Evolutionary conservation across 371 early-diverging fungal species (phyloP).

Genomic region (Rhizopus sp.): DNA sequence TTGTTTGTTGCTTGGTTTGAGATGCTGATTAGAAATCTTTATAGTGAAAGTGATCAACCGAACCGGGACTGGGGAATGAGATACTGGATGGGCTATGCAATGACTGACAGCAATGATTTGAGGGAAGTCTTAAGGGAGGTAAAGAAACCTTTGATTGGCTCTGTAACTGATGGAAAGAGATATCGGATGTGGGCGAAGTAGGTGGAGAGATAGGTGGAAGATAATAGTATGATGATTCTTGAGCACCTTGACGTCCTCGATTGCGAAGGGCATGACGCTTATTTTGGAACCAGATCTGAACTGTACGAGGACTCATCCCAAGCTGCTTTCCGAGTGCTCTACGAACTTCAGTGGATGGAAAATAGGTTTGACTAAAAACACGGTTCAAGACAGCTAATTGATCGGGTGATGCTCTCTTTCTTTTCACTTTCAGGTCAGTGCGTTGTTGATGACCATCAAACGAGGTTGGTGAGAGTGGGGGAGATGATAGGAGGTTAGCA

Average conservation of each 20-base stretch:
- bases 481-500: constrained; percentile 14
- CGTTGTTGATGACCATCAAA: constrained; percentile 4
- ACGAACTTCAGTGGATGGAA: constrained; percentile 75
- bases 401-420: constrained; percentile 50
- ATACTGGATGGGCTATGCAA: constrained; percentile 19
- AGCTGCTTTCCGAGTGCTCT: constrained; percentile 82
- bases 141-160: constrained; percentile 12
- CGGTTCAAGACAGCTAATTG: constrained; percentile 55
- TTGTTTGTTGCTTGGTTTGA: neutral
- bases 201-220: constrained; percentile 55
- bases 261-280: constrained; percentile 69
- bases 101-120: neutral
- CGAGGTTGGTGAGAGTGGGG: constrained; percentile 3
- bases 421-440: constrained; percentile 44
- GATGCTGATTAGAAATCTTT: neutral
- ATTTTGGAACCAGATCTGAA: constrained; percentile 98
- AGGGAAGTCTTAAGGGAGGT: constrained; percentile 36
- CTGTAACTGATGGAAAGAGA: constrained; percentile 8
- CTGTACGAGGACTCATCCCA: constrained; percentile 80
- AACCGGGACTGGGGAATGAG: constrained; percentile 37
- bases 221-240: constrained; percentile 48
- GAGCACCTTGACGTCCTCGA: constrained; percentile 46
- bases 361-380: constrained; percentile 58
- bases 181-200: constrained; percentile 24
- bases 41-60: constrained; percentile 8